Evolutionary conservation across 495 filamentous ascomycete genomes (phyloP).

Genomic region (Xylaria cubensis): DNA sequence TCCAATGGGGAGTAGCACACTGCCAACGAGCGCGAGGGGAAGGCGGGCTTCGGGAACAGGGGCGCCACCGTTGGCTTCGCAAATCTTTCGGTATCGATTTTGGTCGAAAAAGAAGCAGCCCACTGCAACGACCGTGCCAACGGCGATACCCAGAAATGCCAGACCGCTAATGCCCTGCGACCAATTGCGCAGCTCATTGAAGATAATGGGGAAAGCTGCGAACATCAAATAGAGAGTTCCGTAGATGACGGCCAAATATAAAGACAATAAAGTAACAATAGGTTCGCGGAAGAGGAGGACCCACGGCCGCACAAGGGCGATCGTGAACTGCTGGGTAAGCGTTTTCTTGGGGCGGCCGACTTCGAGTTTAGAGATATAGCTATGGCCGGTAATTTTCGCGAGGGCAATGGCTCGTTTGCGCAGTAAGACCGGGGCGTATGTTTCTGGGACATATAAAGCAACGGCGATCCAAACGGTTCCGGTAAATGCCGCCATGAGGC

Average conservation of each 20-base stretch:
- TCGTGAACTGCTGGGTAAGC: conserved; percentile 45
- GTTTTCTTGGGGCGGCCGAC: conserved; percentile 45
- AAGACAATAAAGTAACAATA: conserved; percentile 73
- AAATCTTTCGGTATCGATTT: conserved; percentile 58
- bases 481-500: conserved; percentile 68
- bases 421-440: conserved; percentile 70
- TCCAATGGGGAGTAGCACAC: conserved; percentile 70
- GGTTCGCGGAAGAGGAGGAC: conserved; percentile 75
- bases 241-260: conserved; percentile 70
- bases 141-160: conserved; percentile 72
- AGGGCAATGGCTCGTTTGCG: conserved; percentile 66
- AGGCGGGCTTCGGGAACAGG: conserved; percentile 74
- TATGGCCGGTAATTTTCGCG: conserved; percentile 67
- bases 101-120: conserved; percentile 69
- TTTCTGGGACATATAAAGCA: conserved; percentile 72
- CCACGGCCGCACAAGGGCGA: conserved; percentile 65
- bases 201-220: conserved; percentile 78
- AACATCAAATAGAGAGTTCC: conserved; percentile 84
- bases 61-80: conserved; percentile 55
- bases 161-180: conserved; percentile 69
- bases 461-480: conserved; percentile 62
- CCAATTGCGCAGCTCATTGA: conserved; percentile 69
- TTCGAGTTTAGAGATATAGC: conserved; percentile 49
- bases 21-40: conserved; percentile 72
- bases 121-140: conserved; percentile 68